Evolutionary conservation across 306 rosid species (phyloP).

Genomic region (Hylodesmum podocarpum): DNA sequence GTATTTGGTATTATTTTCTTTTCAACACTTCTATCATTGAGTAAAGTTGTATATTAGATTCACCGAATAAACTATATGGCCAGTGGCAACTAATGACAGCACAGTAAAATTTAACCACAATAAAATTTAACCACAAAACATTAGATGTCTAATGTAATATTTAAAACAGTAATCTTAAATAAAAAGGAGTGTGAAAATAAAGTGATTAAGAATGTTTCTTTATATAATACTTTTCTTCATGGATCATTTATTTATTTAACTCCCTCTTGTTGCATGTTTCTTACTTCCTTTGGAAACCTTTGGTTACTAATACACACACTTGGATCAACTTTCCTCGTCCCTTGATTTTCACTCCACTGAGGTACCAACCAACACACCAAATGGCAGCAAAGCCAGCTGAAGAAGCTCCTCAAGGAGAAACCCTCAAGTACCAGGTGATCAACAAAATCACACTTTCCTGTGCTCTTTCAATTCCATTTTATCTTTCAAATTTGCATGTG

Average conservation of each 20-base stretch:
- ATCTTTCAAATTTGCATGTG: background rate
- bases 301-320: slow-evolving; percentile 18
- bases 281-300: slow-evolving; percentile 17
- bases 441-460: background rate
- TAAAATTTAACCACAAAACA: no score
- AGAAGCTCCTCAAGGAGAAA: slow-evolving; percentile 45
- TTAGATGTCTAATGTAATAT: background rate
- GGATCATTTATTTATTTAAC: background rate
- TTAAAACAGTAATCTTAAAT: background rate
- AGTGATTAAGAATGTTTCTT: background rate
- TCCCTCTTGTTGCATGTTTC: slow-evolving; percentile 23
- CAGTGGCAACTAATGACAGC: background rate
- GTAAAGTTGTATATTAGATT: background rate
- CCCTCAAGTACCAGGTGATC: slow-evolving; percentile 71
- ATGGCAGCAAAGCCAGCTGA: slow-evolving; percentile 67
- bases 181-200: background rate
- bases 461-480: background rate
- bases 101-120: background rate
- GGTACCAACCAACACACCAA: slow-evolving; percentile 21
- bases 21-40: background rate
- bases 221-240: slow-evolving; percentile 5
- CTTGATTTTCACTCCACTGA: slow-evolving; percentile 33
- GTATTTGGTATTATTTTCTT: background rate
- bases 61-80: background rate
- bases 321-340: slow-evolving; percentile 25